These are phyloP conservation scores for Picea engelmannii DNA, from an alignment of 83 land plant species.

Conservation along the genomic window DNA sequence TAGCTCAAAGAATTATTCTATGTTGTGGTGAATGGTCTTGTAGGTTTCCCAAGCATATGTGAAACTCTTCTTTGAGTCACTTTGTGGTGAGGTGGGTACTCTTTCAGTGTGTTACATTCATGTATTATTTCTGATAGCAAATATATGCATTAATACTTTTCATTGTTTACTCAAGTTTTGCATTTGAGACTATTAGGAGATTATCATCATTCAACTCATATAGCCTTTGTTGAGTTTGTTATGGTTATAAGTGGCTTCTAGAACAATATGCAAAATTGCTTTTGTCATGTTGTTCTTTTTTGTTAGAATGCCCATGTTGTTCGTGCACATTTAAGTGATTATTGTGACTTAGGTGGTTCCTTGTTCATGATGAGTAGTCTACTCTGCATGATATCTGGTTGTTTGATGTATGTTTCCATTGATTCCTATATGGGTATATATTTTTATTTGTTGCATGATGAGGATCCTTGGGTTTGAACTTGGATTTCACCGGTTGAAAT, in stretches of 20 bases:
- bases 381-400: no score
- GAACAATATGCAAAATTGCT: background rate
- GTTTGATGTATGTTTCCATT: no score
- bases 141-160: background rate
- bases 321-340: no score
- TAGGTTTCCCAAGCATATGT: conserved; percentile 95
- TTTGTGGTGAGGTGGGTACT: conserved; percentile 89
- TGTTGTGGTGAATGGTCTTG: conserved; percentile 7
- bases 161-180: conserved; percentile 54
- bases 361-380: no score
- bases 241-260: conserved; percentile 42
- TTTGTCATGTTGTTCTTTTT: background rate
- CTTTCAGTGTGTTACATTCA: background rate
- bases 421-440: no score
- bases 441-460: no score
- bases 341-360: no score
- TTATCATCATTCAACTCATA: conserved; percentile 94
- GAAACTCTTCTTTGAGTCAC: conserved; percentile 89
- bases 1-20: background rate
- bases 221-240: conserved; percentile 94
- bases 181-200: conserved; percentile 96
- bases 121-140: background rate
- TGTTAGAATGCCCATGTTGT: no score
- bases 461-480: no score
- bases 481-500: no score